phyloP scores from a whole-genome alignment of 371 early-diverging fungal genomes.

The Coemansia sp. region DNA sequence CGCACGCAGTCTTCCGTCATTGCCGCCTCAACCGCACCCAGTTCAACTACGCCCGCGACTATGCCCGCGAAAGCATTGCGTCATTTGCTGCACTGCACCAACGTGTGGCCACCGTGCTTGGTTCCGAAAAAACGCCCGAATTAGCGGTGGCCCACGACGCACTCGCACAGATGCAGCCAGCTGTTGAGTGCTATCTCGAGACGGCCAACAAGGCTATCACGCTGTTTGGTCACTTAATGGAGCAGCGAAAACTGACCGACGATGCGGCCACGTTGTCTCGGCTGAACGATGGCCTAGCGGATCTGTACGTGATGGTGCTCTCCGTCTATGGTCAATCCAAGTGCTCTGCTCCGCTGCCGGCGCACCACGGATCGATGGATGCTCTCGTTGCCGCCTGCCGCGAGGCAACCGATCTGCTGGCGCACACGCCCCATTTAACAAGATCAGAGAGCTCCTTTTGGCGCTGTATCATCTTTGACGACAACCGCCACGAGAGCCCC shows the following conservation, averaged over 20 bases:
- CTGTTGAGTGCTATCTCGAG: slow-evolving; percentile 18
- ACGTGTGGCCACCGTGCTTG: slow-evolving; percentile 6
- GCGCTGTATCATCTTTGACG: slow-evolving; percentile 41
- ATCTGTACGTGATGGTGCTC: slow-evolving; percentile 32
- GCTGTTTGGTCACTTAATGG: slow-evolving; percentile 28
- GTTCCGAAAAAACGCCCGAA: background rate
- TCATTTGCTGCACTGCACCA: slow-evolving; percentile 17
- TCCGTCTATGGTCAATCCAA: slow-evolving; percentile 26
- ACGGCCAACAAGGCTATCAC: slow-evolving; percentile 17
- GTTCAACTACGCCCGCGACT: slow-evolving; percentile 41
- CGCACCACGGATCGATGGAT: background rate
- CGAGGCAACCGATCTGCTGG: background rate
- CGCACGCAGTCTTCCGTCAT: slow-evolving; percentile 35
- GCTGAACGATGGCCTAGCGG: slow-evolving; percentile 32
- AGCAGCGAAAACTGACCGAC: slow-evolving; percentile 27
- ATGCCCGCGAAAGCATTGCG: slow-evolving; percentile 38
- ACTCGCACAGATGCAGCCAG: slow-evolving; percentile 2
- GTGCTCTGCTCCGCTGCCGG: background rate
- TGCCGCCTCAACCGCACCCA: slow-evolving; percentile 37
- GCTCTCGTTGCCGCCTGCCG: slow-evolving; percentile 11
- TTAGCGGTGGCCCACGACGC: background rate
- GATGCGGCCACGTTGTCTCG: slow-evolving; percentile 12
- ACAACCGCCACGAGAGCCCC: slow-evolving; percentile 31
- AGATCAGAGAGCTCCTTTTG: slow-evolving; percentile 31
- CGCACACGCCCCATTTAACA: background rate